Base-by-base conservation (phyloP, 1,284 basidiomycete species). In the Irpex rosettiformis region DNA sequence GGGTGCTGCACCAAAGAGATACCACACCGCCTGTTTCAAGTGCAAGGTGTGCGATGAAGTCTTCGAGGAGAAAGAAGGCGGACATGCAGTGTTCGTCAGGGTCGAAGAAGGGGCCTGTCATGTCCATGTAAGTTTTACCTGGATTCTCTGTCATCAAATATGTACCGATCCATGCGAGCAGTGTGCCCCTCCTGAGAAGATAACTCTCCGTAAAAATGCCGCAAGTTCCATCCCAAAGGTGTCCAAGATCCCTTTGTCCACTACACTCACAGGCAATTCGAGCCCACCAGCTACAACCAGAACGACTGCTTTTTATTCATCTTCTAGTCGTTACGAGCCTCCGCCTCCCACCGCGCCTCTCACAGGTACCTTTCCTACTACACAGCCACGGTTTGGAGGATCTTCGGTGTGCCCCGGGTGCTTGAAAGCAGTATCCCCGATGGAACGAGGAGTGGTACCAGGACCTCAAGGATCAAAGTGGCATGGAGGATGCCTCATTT, bases 391-490 rank as follows among this genome's bases (percentile, higher is more conserved):
- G 3, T 91, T 89, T 64, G 89, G 90, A 24, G 80, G 82, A 58
- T 79, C 81, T 10, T 73, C 77, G 24, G 63, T 77, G 28, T 93
- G 91, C 66, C 88, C 89, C 16, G 89, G 88, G 37, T 93, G 91
- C 70, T 77, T 75, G 59, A 84, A 81, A 65, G 69, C 81, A 1
- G 90, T 93, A 8, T 89, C 87, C 24, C 81, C 82, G 1, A 92
- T 93, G 89, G 90, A 93, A 67, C 77, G 81, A 60, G 91, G 91
- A 4, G 89, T 92, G 22, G 87, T 93, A 29, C 85, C 88, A 22
- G 91, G 91, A 5, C 91, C 91, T 11, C 85, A 89, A 62, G 86
- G 87, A 28, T 85, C 85, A 18, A 79, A 82, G 60, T 93, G 91
- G 91, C 91, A 93, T 71, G 77, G 79, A 11, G 69, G 78, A 27